These are phyloP conservation scores for Nicotiana rustica DNA, from an alignment of 305 asterid species.

Conservation along the genomic window DNA sequence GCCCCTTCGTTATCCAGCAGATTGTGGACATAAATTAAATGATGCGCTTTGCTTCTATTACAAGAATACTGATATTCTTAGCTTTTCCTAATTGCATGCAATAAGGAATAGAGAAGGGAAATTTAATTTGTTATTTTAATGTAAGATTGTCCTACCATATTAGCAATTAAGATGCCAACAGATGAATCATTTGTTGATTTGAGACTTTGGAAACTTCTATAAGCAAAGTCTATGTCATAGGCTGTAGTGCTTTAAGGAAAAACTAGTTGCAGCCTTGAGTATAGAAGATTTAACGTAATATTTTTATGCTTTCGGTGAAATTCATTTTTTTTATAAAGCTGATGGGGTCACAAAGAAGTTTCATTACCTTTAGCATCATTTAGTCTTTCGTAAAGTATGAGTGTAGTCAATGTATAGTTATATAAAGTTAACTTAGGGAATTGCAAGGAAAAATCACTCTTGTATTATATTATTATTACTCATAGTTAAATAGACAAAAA, in stretches of 20 bases:
- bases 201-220: conserved; percentile 10
- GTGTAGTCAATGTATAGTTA: neutral
- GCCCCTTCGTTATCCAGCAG: neutral
- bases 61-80: conserved; percentile 30
- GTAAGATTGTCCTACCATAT: neutral
- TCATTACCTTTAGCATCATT: neutral
- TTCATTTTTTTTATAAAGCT: neutral
- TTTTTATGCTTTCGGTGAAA: neutral
- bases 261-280: neutral
- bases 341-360: conserved; percentile 26
- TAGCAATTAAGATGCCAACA: neutral
- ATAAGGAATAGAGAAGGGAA: neutral
- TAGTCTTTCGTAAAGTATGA: neutral
- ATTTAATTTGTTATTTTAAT: neutral
- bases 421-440: neutral
- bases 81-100: neutral
- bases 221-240: conserved; percentile 19
- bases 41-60: conserved; percentile 12
- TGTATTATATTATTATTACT: neutral
- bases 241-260: neutral
- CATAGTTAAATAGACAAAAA: neutral
- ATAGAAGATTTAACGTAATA: neutral
- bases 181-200: neutral
- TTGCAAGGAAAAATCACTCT: neutral
- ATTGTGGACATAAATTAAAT: neutral